phyloP scores from a whole-genome alignment of 2,329 filamentous ascomycete species.

The Pestalotiopsis fici region DNA sequence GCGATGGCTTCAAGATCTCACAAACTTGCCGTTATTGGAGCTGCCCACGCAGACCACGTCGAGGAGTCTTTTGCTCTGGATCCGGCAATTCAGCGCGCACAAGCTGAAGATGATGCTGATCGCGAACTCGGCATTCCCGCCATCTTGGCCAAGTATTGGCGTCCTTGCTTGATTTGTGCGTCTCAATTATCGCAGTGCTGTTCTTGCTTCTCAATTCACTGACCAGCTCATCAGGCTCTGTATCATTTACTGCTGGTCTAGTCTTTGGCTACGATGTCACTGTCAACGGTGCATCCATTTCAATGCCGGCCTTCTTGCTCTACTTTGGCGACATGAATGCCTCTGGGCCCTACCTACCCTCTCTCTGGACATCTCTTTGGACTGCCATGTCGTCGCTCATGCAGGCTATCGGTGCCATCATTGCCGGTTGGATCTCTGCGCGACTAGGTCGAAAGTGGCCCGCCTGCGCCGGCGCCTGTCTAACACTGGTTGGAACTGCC shows the following conservation, averaged over 20 bases:
- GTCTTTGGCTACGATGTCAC: neutral
- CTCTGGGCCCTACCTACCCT: neutral
- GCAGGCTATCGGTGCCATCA: neutral
- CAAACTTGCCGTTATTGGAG: neutral
- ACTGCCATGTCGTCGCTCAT: neutral
- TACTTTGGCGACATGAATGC: neutral
- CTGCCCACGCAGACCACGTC: neutral
- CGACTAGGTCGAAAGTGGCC: neutral
- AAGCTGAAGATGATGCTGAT: neutral
- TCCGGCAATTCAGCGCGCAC: neutral
- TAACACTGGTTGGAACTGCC: neutral
- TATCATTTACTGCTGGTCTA: neutral
- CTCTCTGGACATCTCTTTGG: neutral
- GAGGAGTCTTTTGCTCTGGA: neutral
- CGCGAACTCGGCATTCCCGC: neutral
- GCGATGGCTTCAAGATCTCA: neutral
- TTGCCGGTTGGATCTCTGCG: neutral
- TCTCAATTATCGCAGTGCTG: neutral
- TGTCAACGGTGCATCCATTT: neutral
- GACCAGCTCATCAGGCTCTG: neutral
- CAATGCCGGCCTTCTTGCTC: neutral
- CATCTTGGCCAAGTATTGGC: neutral
- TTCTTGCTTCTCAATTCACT: neutral
- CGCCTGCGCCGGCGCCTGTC: neutral
- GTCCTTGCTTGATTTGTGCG: neutral